Evolutionary conservation across 2,329 filamentous ascomycete genomes (phyloP).

Genomic region (Aaosphaeria arxii): DNA sequence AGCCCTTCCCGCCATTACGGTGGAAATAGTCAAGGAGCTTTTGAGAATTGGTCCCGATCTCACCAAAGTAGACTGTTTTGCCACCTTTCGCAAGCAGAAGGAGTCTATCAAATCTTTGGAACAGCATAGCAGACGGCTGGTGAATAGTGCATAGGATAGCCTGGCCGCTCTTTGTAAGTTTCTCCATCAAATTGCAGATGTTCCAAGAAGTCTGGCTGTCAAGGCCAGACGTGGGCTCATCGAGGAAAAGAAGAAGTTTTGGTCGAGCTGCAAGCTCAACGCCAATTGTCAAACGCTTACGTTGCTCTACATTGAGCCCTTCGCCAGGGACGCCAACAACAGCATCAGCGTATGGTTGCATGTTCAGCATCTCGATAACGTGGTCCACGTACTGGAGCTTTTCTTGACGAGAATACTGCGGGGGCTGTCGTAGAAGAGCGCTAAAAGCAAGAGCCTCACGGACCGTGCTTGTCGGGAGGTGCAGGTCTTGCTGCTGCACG

Average conservation of each 20-base stretch:
- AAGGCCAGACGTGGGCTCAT: conserved; percentile 78
- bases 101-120: conserved; percentile 79
- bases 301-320: conserved; percentile 66
- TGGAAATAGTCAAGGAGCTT: conserved; percentile 42
- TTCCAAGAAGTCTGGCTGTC: conserved; percentile 90
- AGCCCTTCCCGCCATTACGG: conserved; percentile 45
- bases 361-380: conserved; percentile 81
- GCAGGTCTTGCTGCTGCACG: conserved; percentile 57
- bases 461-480: conserved; percentile 57
- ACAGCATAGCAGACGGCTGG: conserved; percentile 86
- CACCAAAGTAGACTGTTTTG: conserved; percentile 67
- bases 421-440: conserved; percentile 75
- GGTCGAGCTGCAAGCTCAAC: conserved; percentile 42
- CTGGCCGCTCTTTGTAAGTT: conserved; percentile 72
- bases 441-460: conserved; percentile 76
- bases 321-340: conserved; percentile 83
- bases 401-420: conserved; percentile 62
- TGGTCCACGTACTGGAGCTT: conserved; percentile 83
- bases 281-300: conserved; percentile 61
- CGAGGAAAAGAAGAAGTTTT: conserved; percentile 28
- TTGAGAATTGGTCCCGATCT: conserved; percentile 55
- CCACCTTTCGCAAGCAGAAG: conserved; percentile 71
- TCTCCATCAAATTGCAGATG: conserved; percentile 79
- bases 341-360: conserved; percentile 82
- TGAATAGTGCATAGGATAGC: conserved; percentile 93